Percentiles rank a stretch among this genome's conserved stretches.
Evolutionary conservation across 345 rosid species (phyloP).

Genomic region (Rhizophora apiculata): DNA sequence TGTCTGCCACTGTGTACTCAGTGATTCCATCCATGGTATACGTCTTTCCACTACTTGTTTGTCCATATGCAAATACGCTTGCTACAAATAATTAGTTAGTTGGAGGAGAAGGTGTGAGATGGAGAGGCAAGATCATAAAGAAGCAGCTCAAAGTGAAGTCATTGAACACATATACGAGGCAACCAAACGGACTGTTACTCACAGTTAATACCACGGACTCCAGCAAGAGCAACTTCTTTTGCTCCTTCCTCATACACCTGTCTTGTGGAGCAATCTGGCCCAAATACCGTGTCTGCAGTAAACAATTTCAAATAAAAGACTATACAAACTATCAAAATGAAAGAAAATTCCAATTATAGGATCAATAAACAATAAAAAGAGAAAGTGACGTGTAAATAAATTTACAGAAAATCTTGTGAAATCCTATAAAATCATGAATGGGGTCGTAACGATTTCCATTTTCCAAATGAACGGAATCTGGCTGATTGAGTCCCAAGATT

Average conservation of each 20-base stretch:
- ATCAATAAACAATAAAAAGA: too few species aligned
- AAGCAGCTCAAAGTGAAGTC: slow-evolving; percentile 6
- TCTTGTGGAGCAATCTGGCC: slow-evolving; percentile 60
- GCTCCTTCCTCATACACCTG: slow-evolving; percentile 82
- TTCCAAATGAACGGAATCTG: slow-evolving; percentile 1
- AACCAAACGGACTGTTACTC: slow-evolving; percentile 16
- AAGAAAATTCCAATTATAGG: neutral
- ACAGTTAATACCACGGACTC: slow-evolving; percentile 80
- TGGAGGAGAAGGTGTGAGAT: neutral
- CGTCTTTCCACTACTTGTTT: slow-evolving; percentile 96
- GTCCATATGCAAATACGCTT: slow-evolving; percentile 95
- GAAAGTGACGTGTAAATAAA: too few species aligned
- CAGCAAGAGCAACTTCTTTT: slow-evolving; percentile 79
- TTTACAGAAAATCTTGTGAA: too few species aligned
- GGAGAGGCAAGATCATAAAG: neutral
- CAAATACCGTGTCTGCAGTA: slow-evolving; percentile 73
- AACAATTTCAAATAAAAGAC: slow-evolving; percentile 21
- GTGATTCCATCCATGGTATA: slow-evolving; percentile 90
- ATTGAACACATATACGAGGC: neutral
- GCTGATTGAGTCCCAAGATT: neutral
- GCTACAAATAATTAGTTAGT: slow-evolving; percentile 45
- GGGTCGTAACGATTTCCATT: slow-evolving; percentile 6
- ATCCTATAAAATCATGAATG: neutral
- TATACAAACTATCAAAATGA: slow-evolving; percentile 18
- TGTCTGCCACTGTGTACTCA: slow-evolving; percentile 67